Evolutionary conservation across 139 green algal species (phyloP).

Genomic region (Coccomyxa sp.): DNA sequence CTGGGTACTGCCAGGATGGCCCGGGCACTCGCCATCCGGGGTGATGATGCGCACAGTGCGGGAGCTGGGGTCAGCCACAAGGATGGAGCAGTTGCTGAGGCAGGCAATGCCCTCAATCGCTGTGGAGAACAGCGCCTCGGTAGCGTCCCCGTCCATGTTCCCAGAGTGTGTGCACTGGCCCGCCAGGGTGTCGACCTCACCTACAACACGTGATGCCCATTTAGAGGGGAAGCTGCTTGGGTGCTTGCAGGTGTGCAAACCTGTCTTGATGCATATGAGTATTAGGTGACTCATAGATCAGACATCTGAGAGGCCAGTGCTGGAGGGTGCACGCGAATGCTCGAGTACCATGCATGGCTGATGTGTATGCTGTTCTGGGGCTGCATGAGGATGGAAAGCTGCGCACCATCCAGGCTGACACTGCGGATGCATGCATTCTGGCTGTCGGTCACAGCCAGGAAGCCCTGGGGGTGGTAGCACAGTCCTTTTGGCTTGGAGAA

Average conservation of each 20-base stretch:
- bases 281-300: too few relatives aligned
- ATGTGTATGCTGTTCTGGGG: too few relatives aligned
- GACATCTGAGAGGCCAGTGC: too few relatives aligned
- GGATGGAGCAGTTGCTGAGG: slow-evolving; percentile 10
- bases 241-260: too few relatives aligned
- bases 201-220: too few relatives aligned
- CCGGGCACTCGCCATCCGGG: background rate
- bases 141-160: background rate
- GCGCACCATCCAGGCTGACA: background rate
- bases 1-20: background rate
- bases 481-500: slow-evolving; percentile 2
- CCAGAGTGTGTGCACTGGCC: background rate
- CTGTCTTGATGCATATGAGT: too few relatives aligned
- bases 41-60: background rate
- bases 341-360: too few relatives aligned
- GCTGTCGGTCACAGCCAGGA: slow-evolving; percentile 4
- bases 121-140: slow-evolving; percentile 5
- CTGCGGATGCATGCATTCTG: slow-evolving; percentile 6
- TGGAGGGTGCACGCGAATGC: too few relatives aligned
- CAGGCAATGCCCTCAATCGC: slow-evolving; percentile 4
- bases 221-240: too few relatives aligned
- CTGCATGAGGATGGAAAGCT: background rate
- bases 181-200: slow-evolving; percentile 5
- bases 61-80: slow-evolving; percentile 1
- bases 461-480: background rate